Conservation (phyloP, 176 grass and related monocot genomes). For the Coix lacrymajobi region DNA sequence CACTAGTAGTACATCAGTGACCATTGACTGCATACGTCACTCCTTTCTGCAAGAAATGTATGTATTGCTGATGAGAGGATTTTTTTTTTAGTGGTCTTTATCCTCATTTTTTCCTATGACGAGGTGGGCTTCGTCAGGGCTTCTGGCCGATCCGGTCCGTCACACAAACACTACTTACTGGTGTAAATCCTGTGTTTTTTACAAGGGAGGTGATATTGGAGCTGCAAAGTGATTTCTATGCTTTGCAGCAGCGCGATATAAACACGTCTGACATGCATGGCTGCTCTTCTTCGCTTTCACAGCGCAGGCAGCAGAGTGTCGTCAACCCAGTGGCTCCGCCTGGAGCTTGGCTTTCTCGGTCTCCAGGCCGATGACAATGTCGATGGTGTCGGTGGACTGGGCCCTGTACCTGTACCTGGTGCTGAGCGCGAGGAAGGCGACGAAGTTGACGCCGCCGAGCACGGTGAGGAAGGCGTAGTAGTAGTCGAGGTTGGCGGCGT, state of each 20-base stretch:
- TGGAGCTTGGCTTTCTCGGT: slow-evolving; percentile 10
- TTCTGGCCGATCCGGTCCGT: neutral
- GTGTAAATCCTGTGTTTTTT: neutral
- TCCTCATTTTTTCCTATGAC: neutral
- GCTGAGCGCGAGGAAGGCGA: slow-evolving; percentile 46
- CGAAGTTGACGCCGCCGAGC: slow-evolving; percentile 46
- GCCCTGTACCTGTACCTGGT: slow-evolving; percentile 40
- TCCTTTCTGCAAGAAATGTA: neutral
- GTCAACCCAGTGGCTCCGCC: neutral
- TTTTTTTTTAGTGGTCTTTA: neutral
- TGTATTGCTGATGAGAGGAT: neutral
- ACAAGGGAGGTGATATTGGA: neutral
- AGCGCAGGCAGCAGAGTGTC: neutral
- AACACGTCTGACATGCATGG: neutral
- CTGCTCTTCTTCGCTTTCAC: neutral
- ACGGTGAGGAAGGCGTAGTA: slow-evolving; percentile 65
- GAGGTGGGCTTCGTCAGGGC: neutral
- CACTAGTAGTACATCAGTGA: neutral
- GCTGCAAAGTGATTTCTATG: neutral
- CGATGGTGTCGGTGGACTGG: slow-evolving; percentile 27
- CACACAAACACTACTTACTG: neutral
- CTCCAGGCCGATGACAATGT: neutral
- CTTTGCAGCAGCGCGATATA: neutral
- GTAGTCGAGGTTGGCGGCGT: slow-evolving; percentile 64
- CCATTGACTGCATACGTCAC: neutral